A percentile compares a stretch with the other conserved stretches of the same genome.
phyloP scores from a whole-genome alignment of 2,329 filamentous ascomycete genomes.

The Penicillium sp. region DNA sequence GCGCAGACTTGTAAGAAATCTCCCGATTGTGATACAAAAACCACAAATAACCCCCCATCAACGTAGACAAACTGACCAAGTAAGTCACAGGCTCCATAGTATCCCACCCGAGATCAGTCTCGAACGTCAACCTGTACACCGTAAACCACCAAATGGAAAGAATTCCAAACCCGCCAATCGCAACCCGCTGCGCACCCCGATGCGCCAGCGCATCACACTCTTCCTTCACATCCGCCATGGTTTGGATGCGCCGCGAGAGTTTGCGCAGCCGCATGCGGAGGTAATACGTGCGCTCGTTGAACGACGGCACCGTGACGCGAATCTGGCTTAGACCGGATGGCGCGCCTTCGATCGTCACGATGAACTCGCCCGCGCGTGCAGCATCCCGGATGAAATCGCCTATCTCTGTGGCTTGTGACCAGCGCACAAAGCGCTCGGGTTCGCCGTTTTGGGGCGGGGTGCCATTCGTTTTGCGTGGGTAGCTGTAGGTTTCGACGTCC shows the following conservation, averaged over 20 bases:
- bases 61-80: conserved; percentile 77
- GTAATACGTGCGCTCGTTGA: conserved; percentile 88
- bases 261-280: conserved; percentile 74
- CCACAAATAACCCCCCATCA: conserved; percentile 91
- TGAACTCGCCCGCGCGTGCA: conserved; percentile 78
- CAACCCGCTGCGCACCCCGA: conserved; percentile 72
- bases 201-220: conserved; percentile 80
- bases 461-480: conserved; percentile 54
- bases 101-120: conserved; percentile 82
- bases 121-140: conserved; percentile 68
- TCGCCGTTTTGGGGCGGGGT: conserved; percentile 12
- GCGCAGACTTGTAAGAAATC: conserved; percentile 79
- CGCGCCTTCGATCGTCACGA: conserved; percentile 75
- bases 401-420: conserved; percentile 85
- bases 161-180: conserved; percentile 73
- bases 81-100: conserved; percentile 90
- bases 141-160: conserved; percentile 77
- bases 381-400: conserved; percentile 94
- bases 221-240: conserved; percentile 71
- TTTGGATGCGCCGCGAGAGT: conserved; percentile 66
- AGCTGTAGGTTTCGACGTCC: conserved; percentile 69
- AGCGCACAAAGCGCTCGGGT: conserved; percentile 69
- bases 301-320: conserved; percentile 78
- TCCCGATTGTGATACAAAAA: conserved; percentile 91
- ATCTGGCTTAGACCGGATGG: conserved; percentile 63